Conservation (phyloP, 2,329 filamentous ascomycete genomes). For the Ophiocordyceps polyrhachis-furcata region DNA sequence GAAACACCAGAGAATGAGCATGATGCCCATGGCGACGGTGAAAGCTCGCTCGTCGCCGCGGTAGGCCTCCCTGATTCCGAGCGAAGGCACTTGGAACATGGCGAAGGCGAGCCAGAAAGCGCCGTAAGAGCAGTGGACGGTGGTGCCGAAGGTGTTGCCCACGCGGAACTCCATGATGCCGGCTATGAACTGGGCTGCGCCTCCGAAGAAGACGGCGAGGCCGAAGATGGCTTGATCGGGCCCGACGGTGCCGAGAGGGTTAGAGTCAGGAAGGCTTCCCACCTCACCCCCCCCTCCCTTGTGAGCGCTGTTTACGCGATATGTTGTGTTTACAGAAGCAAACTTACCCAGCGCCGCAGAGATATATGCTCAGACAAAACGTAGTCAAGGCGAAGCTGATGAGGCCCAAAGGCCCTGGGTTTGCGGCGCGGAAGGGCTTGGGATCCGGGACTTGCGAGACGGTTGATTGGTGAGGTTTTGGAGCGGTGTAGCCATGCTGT, state of each 20-base stretch:
- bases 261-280: slow-evolving; percentile 13
- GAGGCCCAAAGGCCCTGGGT: slow-evolving; percentile 40
- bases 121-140: slow-evolving; percentile 40
- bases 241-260: slow-evolving; percentile 14
- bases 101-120: slow-evolving; percentile 43
- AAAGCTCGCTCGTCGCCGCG: slow-evolving; percentile 16
- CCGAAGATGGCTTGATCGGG: slow-evolving; percentile 18
- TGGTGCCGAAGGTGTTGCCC: slow-evolving; percentile 45
- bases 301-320: too few species aligned
- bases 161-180: slow-evolving; percentile 37
- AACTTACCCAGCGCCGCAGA: slow-evolving; percentile 28
- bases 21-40: slow-evolving; percentile 36
- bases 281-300: too few species aligned
- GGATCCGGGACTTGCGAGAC: slow-evolving; percentile 17
- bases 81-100: slow-evolving; percentile 32
- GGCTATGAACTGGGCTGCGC: slow-evolving; percentile 46
- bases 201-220: slow-evolving; percentile 33
- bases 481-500: background rate
- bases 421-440: slow-evolving; percentile 28
- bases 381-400: slow-evolving; percentile 48
- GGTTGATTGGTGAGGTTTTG: slow-evolving; percentile 14
- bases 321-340: too few species aligned
- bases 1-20: slow-evolving; percentile 40
- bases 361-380: slow-evolving; percentile 34
- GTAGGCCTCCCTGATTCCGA: slow-evolving; percentile 30